Conservation (phyloP, 257 asterid genomes). For the Paraleonurus japonicus region DNA sequence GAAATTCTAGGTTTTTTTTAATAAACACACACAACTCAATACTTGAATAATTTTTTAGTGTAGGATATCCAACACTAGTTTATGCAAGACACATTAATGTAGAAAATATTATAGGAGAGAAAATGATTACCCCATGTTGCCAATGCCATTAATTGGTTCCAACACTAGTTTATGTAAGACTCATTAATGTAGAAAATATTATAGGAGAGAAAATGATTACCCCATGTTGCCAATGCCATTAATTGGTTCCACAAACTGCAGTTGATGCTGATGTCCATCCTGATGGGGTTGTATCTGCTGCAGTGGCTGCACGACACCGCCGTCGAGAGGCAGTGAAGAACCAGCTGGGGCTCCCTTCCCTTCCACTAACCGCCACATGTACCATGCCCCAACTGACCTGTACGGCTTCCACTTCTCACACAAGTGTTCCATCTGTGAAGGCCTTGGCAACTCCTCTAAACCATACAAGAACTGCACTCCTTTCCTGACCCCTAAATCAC, state of each 20-base stretch:
- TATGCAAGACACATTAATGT: too few species aligned
- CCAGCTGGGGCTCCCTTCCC: slow-evolving; percentile 60
- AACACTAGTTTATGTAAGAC: too few species aligned
- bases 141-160: slow-evolving; percentile 77
- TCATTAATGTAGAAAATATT: too few species aligned
- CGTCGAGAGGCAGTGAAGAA: slow-evolving; percentile 43
- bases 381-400: slow-evolving; percentile 95
- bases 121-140: slow-evolving; percentile 63
- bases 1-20: too few species aligned
- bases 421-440: slow-evolving; percentile 82
- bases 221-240: slow-evolving; percentile 76
- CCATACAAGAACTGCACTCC: slow-evolving; percentile 86
- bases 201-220: slow-evolving; percentile 35
- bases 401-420: slow-evolving; percentile 97
- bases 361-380: slow-evolving; percentile 89
- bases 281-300: slow-evolving; percentile 61
- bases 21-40: too few species aligned
- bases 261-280: slow-evolving; percentile 65
- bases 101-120: neutral
- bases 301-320: slow-evolving; percentile 58
- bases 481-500: slow-evolving; percentile 93
- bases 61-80: too few species aligned
- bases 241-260: slow-evolving; percentile 82
- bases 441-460: slow-evolving; percentile 84
- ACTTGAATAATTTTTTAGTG: too few species aligned